phyloP scores from a whole-genome alignment of 768 basidiomycete genomes.

The Tricholoma saponaceum region DNA sequence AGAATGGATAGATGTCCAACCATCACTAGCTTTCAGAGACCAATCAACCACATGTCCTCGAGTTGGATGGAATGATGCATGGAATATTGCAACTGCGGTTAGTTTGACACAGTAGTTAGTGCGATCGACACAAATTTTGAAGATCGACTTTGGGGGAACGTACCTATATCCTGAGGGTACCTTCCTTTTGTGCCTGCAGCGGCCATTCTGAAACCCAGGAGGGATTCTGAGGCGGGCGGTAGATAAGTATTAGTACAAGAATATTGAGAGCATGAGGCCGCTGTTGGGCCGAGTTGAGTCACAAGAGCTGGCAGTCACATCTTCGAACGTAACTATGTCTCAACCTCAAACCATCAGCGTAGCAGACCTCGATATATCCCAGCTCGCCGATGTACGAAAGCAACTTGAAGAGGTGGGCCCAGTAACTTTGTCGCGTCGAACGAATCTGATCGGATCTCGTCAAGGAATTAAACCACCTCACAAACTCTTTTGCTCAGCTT shows the following conservation, averaged over 20 bases:
- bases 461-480: conserved; percentile 90
- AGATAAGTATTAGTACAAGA: neutral
- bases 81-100: conserved; percentile 71
- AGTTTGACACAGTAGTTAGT: conserved; percentile 1
- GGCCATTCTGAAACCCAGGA: conserved; percentile 18
- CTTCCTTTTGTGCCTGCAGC: conserved; percentile 15
- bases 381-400: conserved; percentile 84
- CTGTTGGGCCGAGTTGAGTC: neutral
- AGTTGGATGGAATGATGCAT: conserved; percentile 82
- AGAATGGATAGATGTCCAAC: conserved; percentile 28
- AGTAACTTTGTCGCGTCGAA: conserved; percentile 2
- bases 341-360: conserved; percentile 74
- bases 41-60: conserved; percentile 79
- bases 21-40: conserved; percentile 67
- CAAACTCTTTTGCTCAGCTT: conserved; percentile 87
- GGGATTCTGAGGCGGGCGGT: neutral
- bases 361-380: conserved; percentile 77
- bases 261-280: neutral
- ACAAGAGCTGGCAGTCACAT: conserved; percentile 6
- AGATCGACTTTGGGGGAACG: conserved; percentile 6
- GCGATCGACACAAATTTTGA: neutral
- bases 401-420: conserved; percentile 89
- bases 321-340: conserved; percentile 26
- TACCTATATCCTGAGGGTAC: conserved; percentile 55
- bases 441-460: neutral